phyloP scores from a whole-genome alignment of 2,329 filamentous ascomycete genomes.

The Aspergillus texensis region DNA sequence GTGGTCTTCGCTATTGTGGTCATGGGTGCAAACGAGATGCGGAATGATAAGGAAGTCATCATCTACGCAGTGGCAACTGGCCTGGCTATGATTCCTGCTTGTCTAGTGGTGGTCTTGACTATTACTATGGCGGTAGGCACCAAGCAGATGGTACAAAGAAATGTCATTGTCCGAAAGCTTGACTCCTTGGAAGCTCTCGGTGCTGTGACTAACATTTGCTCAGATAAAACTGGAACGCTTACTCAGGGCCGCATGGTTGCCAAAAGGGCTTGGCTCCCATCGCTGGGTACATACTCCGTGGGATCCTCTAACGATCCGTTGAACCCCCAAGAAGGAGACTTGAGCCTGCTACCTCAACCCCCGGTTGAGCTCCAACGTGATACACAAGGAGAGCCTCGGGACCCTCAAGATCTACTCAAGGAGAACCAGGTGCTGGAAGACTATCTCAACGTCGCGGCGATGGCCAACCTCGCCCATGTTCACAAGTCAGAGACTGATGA shows the following conservation, averaged over 20 bases:
- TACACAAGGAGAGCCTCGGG: slow-evolving; percentile 28
- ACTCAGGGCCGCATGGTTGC: slow-evolving; percentile 68
- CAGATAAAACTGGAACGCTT: slow-evolving; percentile 63
- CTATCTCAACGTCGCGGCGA: slow-evolving; percentile 64
- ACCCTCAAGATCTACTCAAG: slow-evolving; percentile 40
- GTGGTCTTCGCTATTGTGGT: slow-evolving; percentile 71
- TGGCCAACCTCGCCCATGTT: slow-evolving; percentile 68
- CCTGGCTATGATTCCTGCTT: slow-evolving; percentile 64
- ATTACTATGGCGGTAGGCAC: slow-evolving; percentile 68
- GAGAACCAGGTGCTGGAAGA: slow-evolving; percentile 54
- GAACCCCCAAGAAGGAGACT: slow-evolving; percentile 57
- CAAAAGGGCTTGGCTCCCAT: slow-evolving; percentile 62
- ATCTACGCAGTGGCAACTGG: slow-evolving; percentile 65
- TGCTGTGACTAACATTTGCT: slow-evolving; percentile 62
- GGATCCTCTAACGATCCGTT: slow-evolving; percentile 58
- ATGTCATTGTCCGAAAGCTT: slow-evolving; percentile 62
- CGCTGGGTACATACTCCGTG: slow-evolving; percentile 60
- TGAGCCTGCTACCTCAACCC: slow-evolving; percentile 43
- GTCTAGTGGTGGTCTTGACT: slow-evolving; percentile 66
- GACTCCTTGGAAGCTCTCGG: slow-evolving; percentile 63
- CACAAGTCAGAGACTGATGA: slow-evolving; percentile 55
- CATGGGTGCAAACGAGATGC: slow-evolving; percentile 64
- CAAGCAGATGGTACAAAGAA: slow-evolving; percentile 58
- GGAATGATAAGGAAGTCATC: slow-evolving; percentile 60
- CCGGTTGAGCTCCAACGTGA: slow-evolving; percentile 36